These are phyloP conservation scores for Mesembryanthemum crystallinum DNA, from an alignment of 148 eudicot genomes.

Conservation along the genomic window DNA sequence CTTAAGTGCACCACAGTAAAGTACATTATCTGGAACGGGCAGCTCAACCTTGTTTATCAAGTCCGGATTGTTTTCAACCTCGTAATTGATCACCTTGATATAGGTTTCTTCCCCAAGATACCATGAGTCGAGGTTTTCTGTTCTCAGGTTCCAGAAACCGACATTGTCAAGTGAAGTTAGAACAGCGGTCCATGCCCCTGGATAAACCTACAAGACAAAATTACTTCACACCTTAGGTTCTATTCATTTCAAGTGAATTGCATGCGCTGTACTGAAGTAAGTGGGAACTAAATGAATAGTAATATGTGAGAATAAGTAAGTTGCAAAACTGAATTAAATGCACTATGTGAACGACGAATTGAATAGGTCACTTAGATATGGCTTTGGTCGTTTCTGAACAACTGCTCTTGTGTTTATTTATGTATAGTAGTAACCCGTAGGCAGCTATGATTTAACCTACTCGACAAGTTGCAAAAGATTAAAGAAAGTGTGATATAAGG, in stretches of 20 bases:
- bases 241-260: too few relatives aligned
- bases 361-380: too few relatives aligned
- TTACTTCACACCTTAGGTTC: neutral
- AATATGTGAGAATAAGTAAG: too few relatives aligned
- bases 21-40: slow-evolving; percentile 72
- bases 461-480: neutral
- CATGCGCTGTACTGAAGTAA: too few relatives aligned
- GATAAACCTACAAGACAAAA: slow-evolving; percentile 58
- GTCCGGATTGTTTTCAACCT: slow-evolving; percentile 59
- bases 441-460: too few relatives aligned
- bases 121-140: slow-evolving; percentile 92
- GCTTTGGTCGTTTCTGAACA: too few relatives aligned
- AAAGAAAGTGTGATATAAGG: too few relatives aligned
- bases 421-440: too few relatives aligned
- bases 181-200: slow-evolving; percentile 97
- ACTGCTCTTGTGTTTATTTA: too few relatives aligned
- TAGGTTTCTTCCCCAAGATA: slow-evolving; percentile 97
- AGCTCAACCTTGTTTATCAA: slow-evolving; percentile 65
- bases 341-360: too few relatives aligned
- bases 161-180: slow-evolving; percentile 92
- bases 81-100: slow-evolving; percentile 72
- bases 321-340: too few relatives aligned
- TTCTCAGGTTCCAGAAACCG: slow-evolving; percentile 91
- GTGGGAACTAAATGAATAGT: too few relatives aligned
- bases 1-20: slow-evolving; percentile 79